Evolutionary conservation across 768 basidiomycete genomes (phyloP), one percentile per base, ranked within the genome.

Genomic region (Tulasnella sp.): DNA sequence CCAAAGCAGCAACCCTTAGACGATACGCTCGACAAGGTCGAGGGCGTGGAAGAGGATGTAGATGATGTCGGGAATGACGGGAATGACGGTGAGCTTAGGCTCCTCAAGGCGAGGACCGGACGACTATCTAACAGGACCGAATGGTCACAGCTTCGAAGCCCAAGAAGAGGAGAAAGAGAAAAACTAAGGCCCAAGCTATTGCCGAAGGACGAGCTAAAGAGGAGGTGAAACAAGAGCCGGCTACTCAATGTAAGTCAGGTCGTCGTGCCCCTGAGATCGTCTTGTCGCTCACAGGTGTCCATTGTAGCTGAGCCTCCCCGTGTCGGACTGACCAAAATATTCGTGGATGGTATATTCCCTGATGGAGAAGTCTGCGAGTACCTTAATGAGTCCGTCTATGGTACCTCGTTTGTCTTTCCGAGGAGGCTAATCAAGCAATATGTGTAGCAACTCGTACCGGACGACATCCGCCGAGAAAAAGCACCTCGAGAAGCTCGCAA

Each of bases 281-380:
- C 52, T 7, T 29, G n/a, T n/a, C n/a, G 52, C 52, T 59, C 22
- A 59, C 22, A 1, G 5, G 3, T 29, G 32, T 32, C 16, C 26
- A 22, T 32, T 34, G 36, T 98, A 82, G 87, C 86, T n/a, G 94
- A 96, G 40, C 97, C 97, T 22, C 97, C 97, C 37, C 86, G 92
- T 34, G 83, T 96, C 26, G 94, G 92, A 9, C 80, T 99, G 74
- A 90, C 90, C 76, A 95, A 93, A 80, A 85, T 98, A 71, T 98
- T 91, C 83, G 86, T 90, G 11, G 86, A 86, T 78, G 93, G 91
- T n/a, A 81, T 87, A 34, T 98, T 90, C 81, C 95, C 95, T 2
- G 91, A 91, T 77, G 97, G 95, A 47, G 91, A 98, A 82, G 85
- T 93, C 68, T 89, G 94, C 72, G 89, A 90, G 62, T 99, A 98